These are phyloP conservation scores for Penicillium sp. DNA, from an alignment of 2,329 filamentous ascomycete genomes.

Conservation along the genomic window DNA sequence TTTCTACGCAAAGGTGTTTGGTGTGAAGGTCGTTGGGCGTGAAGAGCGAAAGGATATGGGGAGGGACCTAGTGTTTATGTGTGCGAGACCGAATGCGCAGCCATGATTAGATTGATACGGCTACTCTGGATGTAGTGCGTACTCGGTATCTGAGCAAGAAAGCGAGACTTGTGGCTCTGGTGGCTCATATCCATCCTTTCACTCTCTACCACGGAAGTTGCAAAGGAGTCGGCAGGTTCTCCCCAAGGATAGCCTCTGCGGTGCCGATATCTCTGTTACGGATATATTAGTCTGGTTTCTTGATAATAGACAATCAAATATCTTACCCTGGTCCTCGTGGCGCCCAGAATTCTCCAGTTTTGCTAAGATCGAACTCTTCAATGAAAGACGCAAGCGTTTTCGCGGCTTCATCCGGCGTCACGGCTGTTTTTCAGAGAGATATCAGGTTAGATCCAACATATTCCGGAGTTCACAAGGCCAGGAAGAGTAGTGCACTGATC, in stretches of 20 bases:
- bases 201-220: slow-evolving; percentile 62
- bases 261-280: slow-evolving; percentile 64
- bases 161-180: background rate
- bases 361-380: slow-evolving; percentile 61
- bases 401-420: slow-evolving; percentile 67
- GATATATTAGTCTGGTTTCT: slow-evolving; percentile 4
- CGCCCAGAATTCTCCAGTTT: slow-evolving; percentile 71
- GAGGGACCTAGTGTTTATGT: slow-evolving; percentile 20
- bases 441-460: background rate
- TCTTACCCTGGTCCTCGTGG: slow-evolving; percentile 64
- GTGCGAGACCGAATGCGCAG: slow-evolving; percentile 13
- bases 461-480: too few relatives aligned
- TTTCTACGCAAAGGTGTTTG: slow-evolving; percentile 23
- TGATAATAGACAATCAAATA: background rate
- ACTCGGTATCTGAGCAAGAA: background rate
- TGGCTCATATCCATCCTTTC: background rate
- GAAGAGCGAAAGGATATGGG: slow-evolving; percentile 18
- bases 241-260: slow-evolving; percentile 62
- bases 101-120: background rate
- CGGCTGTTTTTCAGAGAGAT: slow-evolving; percentile 46
- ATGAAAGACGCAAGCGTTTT: slow-evolving; percentile 61
- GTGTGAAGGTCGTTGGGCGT: slow-evolving; percentile 23
- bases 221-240: slow-evolving; percentile 60
- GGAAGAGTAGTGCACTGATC: background rate
- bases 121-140: background rate